Conservation (phyloP, 306 rosid genomes). For the Begonia peltatifolia region DNA sequence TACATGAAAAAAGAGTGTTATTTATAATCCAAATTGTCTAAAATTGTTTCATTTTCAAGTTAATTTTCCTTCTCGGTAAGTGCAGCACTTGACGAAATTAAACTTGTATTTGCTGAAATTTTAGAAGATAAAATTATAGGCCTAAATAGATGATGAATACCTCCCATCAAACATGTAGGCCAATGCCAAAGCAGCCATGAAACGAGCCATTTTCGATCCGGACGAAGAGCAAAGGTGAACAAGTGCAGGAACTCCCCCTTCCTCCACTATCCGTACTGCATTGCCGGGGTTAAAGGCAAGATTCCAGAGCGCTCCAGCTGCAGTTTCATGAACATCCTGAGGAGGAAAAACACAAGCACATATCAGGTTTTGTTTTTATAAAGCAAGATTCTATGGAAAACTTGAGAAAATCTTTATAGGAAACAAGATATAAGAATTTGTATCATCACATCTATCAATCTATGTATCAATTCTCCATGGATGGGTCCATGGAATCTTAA, state of each 20-base stretch:
- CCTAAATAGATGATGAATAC: slow-evolving; percentile 17
- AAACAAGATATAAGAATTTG: neutral
- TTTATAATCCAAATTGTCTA: too few species aligned
- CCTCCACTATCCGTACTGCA: slow-evolving; percentile 93
- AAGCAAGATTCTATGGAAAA: neutral
- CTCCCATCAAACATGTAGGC: slow-evolving; percentile 99
- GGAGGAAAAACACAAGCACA: slow-evolving; percentile 18
- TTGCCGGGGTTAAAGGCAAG: slow-evolving; percentile 97
- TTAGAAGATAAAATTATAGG: too few species aligned
- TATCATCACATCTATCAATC: too few species aligned
- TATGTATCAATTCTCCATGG: too few species aligned
- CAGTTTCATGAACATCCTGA: slow-evolving; percentile 99
- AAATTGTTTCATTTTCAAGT: too few species aligned
- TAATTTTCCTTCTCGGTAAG: too few species aligned
- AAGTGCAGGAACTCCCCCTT: slow-evolving; percentile 93
- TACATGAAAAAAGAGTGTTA: too few species aligned
- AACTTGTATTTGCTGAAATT: too few species aligned
- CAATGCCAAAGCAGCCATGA: slow-evolving; percentile 97
- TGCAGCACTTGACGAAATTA: too few species aligned
- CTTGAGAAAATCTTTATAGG: neutral
- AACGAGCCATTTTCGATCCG: slow-evolving; percentile 95
- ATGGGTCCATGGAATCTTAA: too few species aligned
- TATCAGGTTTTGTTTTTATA: slow-evolving; percentile 10
- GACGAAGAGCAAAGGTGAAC: slow-evolving; percentile 92
- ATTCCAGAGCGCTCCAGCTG: slow-evolving; percentile 99